phyloP scores from a whole-genome alignment of 768 basidiomycete species.

The Rhizopogon roseolus region DNA sequence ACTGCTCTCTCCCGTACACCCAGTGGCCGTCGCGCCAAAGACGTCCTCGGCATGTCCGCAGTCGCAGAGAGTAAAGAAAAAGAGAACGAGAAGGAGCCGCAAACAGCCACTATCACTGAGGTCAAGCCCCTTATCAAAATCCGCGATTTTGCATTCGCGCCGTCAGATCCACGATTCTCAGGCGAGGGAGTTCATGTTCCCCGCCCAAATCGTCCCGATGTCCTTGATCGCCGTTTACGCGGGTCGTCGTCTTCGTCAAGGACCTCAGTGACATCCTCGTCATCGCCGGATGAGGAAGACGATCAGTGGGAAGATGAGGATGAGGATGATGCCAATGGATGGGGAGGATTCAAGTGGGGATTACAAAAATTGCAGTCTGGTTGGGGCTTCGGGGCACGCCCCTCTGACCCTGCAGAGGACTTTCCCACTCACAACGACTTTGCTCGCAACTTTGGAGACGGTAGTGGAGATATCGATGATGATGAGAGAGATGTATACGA shows the following conservation, averaged over 20 bases:
- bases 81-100: neutral
- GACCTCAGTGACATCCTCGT: conserved; percentile 13
- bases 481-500: conserved; percentile 19
- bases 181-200: conserved; percentile 39
- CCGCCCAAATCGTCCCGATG: conserved; percentile 28
- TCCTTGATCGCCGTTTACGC: conserved; percentile 25
- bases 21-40: conserved; percentile 15
- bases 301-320: conserved; percentile 18
- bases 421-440: conserved; percentile 41
- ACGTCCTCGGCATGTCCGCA: conserved; percentile 9
- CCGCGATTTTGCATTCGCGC: conserved; percentile 45
- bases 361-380: conserved; percentile 32
- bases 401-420: conserved; percentile 2
- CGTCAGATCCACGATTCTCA: conserved; percentile 37
- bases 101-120: neutral
- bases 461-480: conserved; percentile 23
- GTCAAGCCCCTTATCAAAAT: conserved; percentile 31
- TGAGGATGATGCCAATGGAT: conserved; percentile 27
- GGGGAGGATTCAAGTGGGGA: conserved; percentile 38
- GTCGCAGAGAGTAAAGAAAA: conserved; percentile 8
- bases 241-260: conserved; percentile 20
- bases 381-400: conserved; percentile 27
- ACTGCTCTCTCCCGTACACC: conserved; percentile 9
- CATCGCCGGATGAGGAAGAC: conserved; percentile 16
- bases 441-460: conserved; percentile 40